These are phyloP conservation scores for Pseudonectria buxi DNA, from an alignment of 2,329 filamentous ascomycete genomes.

Conservation along the genomic window DNA sequence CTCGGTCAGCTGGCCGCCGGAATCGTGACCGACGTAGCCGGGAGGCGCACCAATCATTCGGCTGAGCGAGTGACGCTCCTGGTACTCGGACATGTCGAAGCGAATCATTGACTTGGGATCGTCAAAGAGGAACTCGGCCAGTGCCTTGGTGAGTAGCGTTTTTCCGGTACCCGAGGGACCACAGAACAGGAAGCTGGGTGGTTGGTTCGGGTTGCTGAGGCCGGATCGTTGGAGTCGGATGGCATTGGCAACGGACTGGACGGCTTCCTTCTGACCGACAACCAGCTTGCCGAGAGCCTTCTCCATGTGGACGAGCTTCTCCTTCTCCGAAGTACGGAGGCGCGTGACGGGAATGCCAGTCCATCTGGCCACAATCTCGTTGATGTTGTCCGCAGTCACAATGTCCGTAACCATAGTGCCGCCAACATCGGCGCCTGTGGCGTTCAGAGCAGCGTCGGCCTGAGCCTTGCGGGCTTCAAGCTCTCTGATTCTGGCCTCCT, in stretches of 20 bases:
- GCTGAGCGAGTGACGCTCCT: conserved; percentile 90
- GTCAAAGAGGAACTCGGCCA: conserved; percentile 97
- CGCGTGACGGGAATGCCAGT: conserved; percentile 97
- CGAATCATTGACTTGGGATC: conserved; percentile 96
- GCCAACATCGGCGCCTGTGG: conserved; percentile 48
- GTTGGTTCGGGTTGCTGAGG: conserved; percentile 90
- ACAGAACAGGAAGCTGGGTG: conserved; percentile 97
- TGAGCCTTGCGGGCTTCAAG: conserved; percentile 75
- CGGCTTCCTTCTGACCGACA: conserved; percentile 90
- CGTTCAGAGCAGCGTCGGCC: conserved; percentile 65
- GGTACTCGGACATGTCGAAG: conserved; percentile 99
- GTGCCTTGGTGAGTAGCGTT: conserved; percentile 90
- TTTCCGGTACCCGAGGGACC: conserved; percentile 98
- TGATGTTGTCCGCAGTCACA: conserved; percentile 96
- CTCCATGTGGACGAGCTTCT: conserved; percentile 98
- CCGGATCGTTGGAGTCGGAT: conserved; percentile 94
- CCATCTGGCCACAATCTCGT: conserved; percentile 94
- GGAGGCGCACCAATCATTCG: conserved; percentile 97
- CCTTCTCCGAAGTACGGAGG: conserved; percentile 91
- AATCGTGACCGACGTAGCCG: conserved; percentile 93
- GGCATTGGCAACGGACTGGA: conserved; percentile 86
- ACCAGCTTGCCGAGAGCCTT: conserved; percentile 75
- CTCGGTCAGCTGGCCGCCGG: conserved; percentile 93
- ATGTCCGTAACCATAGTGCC: conserved; percentile 82
- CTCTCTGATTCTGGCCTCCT: conserved; percentile 69